Evolutionary conservation across 345 rosid genomes (phyloP).

Genomic region (Orychophragmus violaceus): DNA sequence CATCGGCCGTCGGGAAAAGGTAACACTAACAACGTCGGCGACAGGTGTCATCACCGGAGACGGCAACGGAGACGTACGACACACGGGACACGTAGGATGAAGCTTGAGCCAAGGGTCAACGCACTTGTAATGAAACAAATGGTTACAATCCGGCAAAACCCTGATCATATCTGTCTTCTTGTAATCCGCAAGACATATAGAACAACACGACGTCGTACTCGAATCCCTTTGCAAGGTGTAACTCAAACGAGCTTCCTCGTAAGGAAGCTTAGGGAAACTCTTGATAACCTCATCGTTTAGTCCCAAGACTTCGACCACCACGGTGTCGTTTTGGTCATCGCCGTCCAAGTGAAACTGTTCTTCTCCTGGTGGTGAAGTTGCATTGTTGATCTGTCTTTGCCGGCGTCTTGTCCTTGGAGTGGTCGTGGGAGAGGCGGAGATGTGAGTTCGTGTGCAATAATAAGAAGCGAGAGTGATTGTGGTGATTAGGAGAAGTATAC

Average conservation of each 20-base stretch:
- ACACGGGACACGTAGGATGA: slow-evolving; percentile 70
- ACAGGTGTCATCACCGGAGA: slow-evolving; percentile 61
- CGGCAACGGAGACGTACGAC: slow-evolving; percentile 66
- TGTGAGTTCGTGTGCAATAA: slow-evolving; percentile 32
- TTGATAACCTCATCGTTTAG: slow-evolving; percentile 59
- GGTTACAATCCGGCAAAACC: slow-evolving; percentile 68
- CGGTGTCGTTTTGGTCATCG: slow-evolving; percentile 10
- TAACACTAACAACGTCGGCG: slow-evolving; percentile 50
- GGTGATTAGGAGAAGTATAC: slow-evolving; percentile 41
- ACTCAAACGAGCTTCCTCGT: slow-evolving; percentile 49
- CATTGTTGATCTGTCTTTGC: slow-evolving; percentile 15
- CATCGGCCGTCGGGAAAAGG: slow-evolving; percentile 31
- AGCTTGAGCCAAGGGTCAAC: slow-evolving; percentile 73
- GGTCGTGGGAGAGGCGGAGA: slow-evolving; percentile 19
- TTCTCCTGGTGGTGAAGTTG: not conserved
- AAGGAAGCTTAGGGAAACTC: slow-evolving; percentile 63
- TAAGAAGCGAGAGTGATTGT: slow-evolving; percentile 38
- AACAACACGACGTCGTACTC: slow-evolving; percentile 50
- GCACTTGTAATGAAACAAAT: slow-evolving; percentile 63
- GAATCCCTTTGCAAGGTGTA: slow-evolving; percentile 36
- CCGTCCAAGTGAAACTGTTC: not conserved
- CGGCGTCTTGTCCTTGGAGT: slow-evolving; percentile 4
- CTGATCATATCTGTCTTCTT: slow-evolving; percentile 47
- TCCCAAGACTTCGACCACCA: slow-evolving; percentile 41
- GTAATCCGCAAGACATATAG: slow-evolving; percentile 83